phyloP scores from a whole-genome alignment of 306 rosid species.

The Quercus ilex region DNA sequence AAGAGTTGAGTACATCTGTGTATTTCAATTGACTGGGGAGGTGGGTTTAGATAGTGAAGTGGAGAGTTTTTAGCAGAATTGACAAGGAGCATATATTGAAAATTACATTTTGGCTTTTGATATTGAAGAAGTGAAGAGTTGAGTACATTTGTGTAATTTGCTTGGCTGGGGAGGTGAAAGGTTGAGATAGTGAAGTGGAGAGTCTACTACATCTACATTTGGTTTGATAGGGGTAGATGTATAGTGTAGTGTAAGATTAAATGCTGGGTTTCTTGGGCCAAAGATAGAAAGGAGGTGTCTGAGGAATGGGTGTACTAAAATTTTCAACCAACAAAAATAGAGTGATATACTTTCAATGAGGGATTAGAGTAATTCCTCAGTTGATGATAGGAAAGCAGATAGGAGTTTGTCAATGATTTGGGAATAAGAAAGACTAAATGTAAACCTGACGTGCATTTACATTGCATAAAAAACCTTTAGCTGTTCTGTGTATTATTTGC shows the following conservation, averaged over 20 bases:
- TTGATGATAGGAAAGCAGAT: background rate
- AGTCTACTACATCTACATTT: background rate
- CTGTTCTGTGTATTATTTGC: background rate
- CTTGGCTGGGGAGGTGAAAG: background rate
- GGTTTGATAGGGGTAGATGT: background rate
- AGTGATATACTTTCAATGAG: background rate
- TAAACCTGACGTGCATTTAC: background rate
- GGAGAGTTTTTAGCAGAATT: background rate
- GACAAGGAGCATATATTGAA: background rate
- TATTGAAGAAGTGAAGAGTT: background rate
- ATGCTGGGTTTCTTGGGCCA: background rate
- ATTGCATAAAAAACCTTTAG: background rate
- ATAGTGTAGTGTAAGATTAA: background rate
- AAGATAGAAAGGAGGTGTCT: background rate
- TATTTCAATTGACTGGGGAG: no score
- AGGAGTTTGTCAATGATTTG: background rate
- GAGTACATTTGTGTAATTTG: background rate
- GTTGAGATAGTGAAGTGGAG: background rate
- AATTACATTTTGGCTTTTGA: background rate
- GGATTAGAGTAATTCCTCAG: background rate
- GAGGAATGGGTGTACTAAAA: background rate
- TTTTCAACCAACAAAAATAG: background rate
- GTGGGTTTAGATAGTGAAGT: no score
- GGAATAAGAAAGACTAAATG: background rate
- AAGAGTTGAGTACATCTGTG: no score